Evolutionary conservation across 192 early-diverging fungal species (phyloP).

Genomic region (Lobosporangium transversale): DNA sequence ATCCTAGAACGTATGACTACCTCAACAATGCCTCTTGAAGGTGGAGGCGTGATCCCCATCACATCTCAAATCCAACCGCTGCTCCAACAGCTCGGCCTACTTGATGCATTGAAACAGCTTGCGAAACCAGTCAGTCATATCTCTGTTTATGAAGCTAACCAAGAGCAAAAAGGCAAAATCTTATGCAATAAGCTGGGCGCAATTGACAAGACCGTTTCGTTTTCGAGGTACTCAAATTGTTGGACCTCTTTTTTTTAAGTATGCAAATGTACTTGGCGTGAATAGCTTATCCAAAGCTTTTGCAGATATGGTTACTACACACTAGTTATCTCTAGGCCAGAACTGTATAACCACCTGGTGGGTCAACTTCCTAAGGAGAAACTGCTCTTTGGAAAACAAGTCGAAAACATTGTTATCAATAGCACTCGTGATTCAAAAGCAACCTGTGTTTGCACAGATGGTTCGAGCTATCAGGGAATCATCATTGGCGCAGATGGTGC

Average conservation of each 20-base stretch:
- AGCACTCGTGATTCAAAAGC: background rate
- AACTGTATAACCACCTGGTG: slow-evolving; percentile 33
- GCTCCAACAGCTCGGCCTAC: slow-evolving; percentile 15
- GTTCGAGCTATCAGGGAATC: slow-evolving; percentile 14
- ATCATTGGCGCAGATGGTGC: slow-evolving; percentile 38
- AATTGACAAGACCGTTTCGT: slow-evolving; percentile 7
- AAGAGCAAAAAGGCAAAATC: background rate
- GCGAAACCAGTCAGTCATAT: slow-evolving; percentile 12
- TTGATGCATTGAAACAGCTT: slow-evolving; percentile 1
- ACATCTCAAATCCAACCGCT: slow-evolving; percentile 39
- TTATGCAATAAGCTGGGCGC: no score
- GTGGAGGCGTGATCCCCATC: slow-evolving; percentile 26
- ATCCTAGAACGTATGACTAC: slow-evolving; percentile 18
- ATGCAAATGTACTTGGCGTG: no score
- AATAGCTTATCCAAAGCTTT: no score
- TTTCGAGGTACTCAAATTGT: slow-evolving; percentile 4
- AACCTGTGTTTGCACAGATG: slow-evolving; percentile 20
- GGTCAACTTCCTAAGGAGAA: slow-evolving; percentile 24
- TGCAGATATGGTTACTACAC: slow-evolving; percentile 27
- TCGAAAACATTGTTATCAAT: slow-evolving; percentile 8
- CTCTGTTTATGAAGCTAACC: slow-evolving; percentile 12
- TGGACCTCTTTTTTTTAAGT: background rate
- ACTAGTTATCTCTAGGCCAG: slow-evolving; percentile 30
- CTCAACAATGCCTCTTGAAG: slow-evolving; percentile 26
- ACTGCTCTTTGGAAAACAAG: slow-evolving; percentile 26